A percentile compares a stretch with the other conserved stretches of the same genome.
These are phyloP conservation scores for Penicillium paradoxum DNA, from an alignment of 495 filamentous ascomycete genomes.

Conservation along the genomic window DNA sequence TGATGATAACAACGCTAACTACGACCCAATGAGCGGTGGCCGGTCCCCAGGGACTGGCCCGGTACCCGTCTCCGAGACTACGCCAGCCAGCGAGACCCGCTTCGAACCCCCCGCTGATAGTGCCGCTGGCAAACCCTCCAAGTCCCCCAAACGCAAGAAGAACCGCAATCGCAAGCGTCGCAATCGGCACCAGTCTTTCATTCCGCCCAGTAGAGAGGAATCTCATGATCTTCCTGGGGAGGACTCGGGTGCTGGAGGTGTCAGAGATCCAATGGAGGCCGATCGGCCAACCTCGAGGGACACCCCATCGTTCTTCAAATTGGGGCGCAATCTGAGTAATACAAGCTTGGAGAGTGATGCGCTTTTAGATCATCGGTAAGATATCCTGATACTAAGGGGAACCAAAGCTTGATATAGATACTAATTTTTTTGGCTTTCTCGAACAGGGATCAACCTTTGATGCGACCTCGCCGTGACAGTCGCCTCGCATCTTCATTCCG, in stretches of 20 bases:
- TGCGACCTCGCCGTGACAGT: constrained; percentile 65
- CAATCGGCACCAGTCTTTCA: constrained; percentile 39
- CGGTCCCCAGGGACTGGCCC: constrained; percentile 10
- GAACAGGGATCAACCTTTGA: constrained; percentile 61
- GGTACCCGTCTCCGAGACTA: constrained; percentile 17
- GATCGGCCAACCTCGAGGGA: constrained; percentile 28
- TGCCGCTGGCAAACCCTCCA: constrained; percentile 19
- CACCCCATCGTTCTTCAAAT: constrained; percentile 52
- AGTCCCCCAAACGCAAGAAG: constrained; percentile 35
- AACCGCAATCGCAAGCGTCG: constrained; percentile 38
- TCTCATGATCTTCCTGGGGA: constrained; percentile 20
- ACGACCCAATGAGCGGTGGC: constrained; percentile 19
- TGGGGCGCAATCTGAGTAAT: constrained; percentile 60
- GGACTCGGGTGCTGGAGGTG: constrained; percentile 20
- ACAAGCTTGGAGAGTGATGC: constrained; percentile 79
- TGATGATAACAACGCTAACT: constrained; percentile 18
- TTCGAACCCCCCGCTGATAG: constrained; percentile 23
- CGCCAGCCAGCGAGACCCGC: constrained; percentile 16
- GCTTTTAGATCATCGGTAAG: constrained; percentile 73
- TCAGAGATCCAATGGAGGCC: constrained; percentile 24
- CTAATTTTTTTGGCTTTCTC: constrained; percentile 2
- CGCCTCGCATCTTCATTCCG: constrained; percentile 46
- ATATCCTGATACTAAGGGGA: background rate
- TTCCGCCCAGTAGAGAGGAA: constrained; percentile 24
- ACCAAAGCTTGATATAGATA: background rate